Base-by-base conservation (phyloP, 1,139 yeast genomes). In the Diutina catenulata region DNA sequence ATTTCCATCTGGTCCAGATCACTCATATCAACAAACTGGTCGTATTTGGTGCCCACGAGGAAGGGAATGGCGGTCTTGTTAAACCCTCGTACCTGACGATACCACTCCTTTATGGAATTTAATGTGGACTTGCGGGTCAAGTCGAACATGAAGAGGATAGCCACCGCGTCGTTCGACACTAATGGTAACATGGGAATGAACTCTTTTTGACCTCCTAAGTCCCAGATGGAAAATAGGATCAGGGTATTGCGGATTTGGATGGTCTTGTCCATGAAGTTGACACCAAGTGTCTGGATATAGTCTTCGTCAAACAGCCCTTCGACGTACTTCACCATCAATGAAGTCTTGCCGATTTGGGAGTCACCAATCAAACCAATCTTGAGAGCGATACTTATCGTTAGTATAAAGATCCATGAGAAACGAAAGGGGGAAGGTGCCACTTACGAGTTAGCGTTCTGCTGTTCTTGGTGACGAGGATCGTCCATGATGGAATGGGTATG, bases 261-360 rank as follows among this genome's bases (percentile, higher is more conserved):
- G 47, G 82, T 80, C 50, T 88, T 80, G 53, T 93, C 96, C 84
- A 93, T 80, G 58, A 86, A 91, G 53, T 91, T 91, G 42, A 93
- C 97, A 5, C 99, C 98, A 38, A 86, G 56, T 0, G 97, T 91
- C 59, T 87, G 96, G 40, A 88, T 86, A 51, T 91, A 91, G 47
- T 79, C 91, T 51, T 87, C 94, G 52, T 87, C 95, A 54, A 83
- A 91, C 33, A 86, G 76, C 38, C 94, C 94, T 53, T 91, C 96
- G 16, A 91, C 97, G 52, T 91, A 91, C 53, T 91, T 88, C 24
- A 88, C 95, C 98, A 91, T 91, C 41, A 91, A 61, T 8, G 97
- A 86, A 0, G 99, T 91, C 53, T 91, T 91, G 5, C 99, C 99
- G n/a, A 91, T 91, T 51, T 87, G 95, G 2, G 96, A 94, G 56